Conservation (phyloP, 352 stramenopile species). For the Globisporangium alternatum region DNA sequence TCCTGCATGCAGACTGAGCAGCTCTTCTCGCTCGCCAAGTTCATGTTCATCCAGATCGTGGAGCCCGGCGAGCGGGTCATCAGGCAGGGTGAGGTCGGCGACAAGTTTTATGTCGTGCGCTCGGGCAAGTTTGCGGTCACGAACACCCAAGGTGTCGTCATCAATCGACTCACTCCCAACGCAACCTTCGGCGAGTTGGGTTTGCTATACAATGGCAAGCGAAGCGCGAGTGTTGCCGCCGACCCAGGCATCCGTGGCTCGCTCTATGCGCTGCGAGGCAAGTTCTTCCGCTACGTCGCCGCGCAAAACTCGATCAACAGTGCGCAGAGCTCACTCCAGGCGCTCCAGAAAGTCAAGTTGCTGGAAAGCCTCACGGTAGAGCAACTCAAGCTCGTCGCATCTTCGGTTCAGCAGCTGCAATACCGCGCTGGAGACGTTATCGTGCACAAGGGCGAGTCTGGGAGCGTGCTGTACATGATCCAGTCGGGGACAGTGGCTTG, state of each 20-base stretch:
- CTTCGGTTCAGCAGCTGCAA: conserved; percentile 41
- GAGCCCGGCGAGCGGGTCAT: conserved; percentile 72
- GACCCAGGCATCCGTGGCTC: conserved; percentile 33
- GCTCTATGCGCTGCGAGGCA: conserved; percentile 41
- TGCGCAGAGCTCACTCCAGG: conserved; percentile 42
- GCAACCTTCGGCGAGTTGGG: conserved; percentile 56
- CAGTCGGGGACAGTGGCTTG: conserved; percentile 58
- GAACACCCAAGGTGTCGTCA: conserved; percentile 32
- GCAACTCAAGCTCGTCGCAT: conserved; percentile 41
- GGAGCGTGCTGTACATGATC: conserved; percentile 82
- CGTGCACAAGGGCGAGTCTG: conserved; percentile 70
- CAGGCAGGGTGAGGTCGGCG: conserved; percentile 68
- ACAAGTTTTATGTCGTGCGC: conserved; percentile 75
- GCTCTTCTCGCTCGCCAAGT: conserved; percentile 63
- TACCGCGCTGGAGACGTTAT: conserved; percentile 64
- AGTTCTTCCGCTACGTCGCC: conserved; percentile 51
- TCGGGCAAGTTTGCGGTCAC: conserved; percentile 53
- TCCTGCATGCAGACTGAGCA: conserved; percentile 71
- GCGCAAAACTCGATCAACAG: conserved; percentile 41
- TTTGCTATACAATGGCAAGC: conserved; percentile 51
- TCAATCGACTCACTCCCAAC: conserved; percentile 35
- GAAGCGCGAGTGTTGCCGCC: conserved; percentile 41
- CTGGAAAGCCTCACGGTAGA: conserved; percentile 38
- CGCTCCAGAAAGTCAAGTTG: conserved; percentile 41
- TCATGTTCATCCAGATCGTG: conserved; percentile 78